These are phyloP conservation scores for Penicillium cinerascens DNA, from an alignment of 495 filamentous ascomycete genomes.

Conservation along the genomic window DNA sequence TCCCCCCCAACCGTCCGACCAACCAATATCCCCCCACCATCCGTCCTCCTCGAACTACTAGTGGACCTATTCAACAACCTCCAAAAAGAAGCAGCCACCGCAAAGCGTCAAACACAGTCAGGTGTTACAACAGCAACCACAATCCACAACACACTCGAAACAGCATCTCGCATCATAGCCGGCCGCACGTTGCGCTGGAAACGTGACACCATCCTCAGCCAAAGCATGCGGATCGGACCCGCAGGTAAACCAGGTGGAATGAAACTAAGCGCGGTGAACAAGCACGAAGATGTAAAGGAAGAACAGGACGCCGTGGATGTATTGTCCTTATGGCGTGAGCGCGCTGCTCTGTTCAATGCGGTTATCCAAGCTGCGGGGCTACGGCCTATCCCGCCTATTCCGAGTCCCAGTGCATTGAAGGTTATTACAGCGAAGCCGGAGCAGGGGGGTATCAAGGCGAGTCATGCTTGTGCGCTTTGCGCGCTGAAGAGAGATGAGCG, in stretches of 20 bases:
- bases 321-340: conserved; percentile 62
- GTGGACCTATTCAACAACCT: conserved; percentile 56
- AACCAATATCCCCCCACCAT: conserved; percentile 86
- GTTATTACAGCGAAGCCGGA: conserved; percentile 42
- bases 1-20: conserved; percentile 53
- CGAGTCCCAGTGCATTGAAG: conserved; percentile 57
- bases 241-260: conserved; percentile 70
- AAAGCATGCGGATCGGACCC: conserved; percentile 79
- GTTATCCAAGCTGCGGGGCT: conserved; percentile 33
- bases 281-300: conserved; percentile 74
- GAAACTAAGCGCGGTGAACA: conserved; percentile 83
- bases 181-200: conserved; percentile 88
- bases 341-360: conserved; percentile 39
- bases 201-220: conserved; percentile 77
- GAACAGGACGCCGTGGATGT: conserved; percentile 83
- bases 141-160: conserved; percentile 54
- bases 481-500: conserved; percentile 84
- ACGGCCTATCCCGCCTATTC: conserved; percentile 62
- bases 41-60: conserved; percentile 73
- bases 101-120: conserved; percentile 11
- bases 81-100: conserved; percentile 33
- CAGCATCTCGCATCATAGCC: conserved; percentile 76
- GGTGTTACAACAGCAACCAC: conserved; percentile 25
- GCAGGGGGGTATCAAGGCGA: conserved; percentile 64
- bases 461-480: conserved; percentile 81